Conservation (phyloP, 164 flowering plant genomes). For the Vitis rupestris region DNA sequence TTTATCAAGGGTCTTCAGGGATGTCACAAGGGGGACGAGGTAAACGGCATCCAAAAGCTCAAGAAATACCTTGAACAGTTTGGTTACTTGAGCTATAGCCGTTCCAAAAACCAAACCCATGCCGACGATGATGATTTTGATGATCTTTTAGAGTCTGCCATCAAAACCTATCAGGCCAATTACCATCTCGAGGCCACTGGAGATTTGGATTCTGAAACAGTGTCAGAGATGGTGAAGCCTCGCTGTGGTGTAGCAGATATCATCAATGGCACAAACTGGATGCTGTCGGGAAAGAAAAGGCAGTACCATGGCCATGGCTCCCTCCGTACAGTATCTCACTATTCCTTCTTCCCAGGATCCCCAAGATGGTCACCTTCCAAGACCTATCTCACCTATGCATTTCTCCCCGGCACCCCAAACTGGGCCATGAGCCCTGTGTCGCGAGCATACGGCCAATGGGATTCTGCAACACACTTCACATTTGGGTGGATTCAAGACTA, state of each 20-base stretch:
- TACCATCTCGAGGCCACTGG: constrained; percentile 28
- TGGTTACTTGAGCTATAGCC: constrained; percentile 22
- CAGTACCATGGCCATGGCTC: not conserved
- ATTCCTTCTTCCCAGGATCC: not conserved
- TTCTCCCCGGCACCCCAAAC: not conserved
- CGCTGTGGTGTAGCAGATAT: constrained; percentile 36
- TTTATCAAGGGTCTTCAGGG: not conserved
- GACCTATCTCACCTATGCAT: constrained; percentile 10
- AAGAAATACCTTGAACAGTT: constrained; percentile 25
- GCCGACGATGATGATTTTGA: constrained; percentile 24
- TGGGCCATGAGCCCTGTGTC: not conserved
- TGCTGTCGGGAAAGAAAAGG: constrained; percentile 4
- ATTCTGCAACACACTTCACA: constrained; percentile 13
- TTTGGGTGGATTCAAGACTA: constrained; percentile 4
- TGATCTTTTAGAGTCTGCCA: constrained; percentile 23
- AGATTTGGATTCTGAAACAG: constrained; percentile 19
- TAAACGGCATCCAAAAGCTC: constrained; percentile 2
- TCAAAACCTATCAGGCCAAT: constrained; percentile 28
- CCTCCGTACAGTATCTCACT: constrained; percentile 7
- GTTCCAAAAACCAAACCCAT: not conserved
- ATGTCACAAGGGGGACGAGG: not conserved
- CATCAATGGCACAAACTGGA: constrained; percentile 13
- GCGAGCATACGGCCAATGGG: constrained; percentile 23
- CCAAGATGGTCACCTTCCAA: constrained; percentile 14
- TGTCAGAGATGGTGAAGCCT: constrained; percentile 17